A percentile compares a stretch with the other conserved stretches of the same genome.
These are phyloP conservation scores for Setaria italica DNA, from an alignment of 202 grass and related monocot genomes.

Conservation along the genomic window DNA sequence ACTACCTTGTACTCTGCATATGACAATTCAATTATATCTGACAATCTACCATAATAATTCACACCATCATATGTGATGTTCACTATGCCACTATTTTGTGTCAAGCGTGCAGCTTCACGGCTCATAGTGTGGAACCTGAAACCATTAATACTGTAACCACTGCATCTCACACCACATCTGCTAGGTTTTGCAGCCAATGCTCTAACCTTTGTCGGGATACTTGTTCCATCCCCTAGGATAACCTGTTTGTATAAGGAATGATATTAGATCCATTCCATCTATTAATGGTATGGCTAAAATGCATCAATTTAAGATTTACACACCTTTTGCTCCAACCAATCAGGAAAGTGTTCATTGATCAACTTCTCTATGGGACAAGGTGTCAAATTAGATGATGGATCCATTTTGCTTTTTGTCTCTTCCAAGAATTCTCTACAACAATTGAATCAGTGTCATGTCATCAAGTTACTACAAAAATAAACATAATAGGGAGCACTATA, in stretches of 20 bases:
- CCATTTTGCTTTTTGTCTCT: neutral
- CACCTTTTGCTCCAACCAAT: conserved; percentile 35
- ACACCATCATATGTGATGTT: conserved; percentile 19
- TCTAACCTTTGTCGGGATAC: conserved; percentile 1
- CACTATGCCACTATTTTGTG: conserved; percentile 28
- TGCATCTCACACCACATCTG: conserved; percentile 4
- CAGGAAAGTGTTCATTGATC: conserved; percentile 13
- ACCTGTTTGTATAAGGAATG: neutral
- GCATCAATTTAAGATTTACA: neutral
- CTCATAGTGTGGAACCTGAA: conserved; percentile 17
- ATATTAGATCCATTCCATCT: neutral
- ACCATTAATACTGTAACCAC: conserved; percentile 18
- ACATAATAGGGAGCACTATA: neutral
- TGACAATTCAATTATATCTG: conserved; percentile 11
- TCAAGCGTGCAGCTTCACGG: neutral
- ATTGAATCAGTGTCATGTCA: neutral
- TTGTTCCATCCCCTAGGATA: neutral
- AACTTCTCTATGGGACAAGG: neutral
- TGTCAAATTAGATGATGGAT: neutral
- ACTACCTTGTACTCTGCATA: conserved; percentile 23
- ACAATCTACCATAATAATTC: conserved; percentile 34
- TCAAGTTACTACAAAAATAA: neutral
- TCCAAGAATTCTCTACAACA: neutral
- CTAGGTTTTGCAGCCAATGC: conserved; percentile 19
- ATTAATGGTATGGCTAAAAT: neutral